Base-by-base conservation (phyloP, 2,329 filamentous ascomycete genomes). In the Didymella segeticola region DNA sequence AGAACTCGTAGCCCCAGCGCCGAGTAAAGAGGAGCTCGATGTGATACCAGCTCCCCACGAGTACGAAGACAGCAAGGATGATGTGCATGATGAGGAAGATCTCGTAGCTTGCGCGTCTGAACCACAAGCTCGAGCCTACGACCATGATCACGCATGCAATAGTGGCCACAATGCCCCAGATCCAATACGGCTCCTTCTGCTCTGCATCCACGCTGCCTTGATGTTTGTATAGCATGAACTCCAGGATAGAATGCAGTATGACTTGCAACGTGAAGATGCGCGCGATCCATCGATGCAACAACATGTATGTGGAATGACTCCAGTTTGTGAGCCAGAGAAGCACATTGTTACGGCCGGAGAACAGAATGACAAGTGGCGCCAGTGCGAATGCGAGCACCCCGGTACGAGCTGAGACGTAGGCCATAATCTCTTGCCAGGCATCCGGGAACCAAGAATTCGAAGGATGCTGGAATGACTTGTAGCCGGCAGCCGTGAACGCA, bases 1-100 rank as follows among this genome's bases (percentile, higher is more conserved):
- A 83, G 8, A 71, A 62, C 54, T 82, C 79, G 46, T 82, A 80
- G 6, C 62, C 61, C 60, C 64, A 63, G 12, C 52, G 36, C 4
- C 43, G 79, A 12, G 23, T 37, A 19, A 61, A 67, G 3, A 26
- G 30, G 2, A 61, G 29, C 17, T 79, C 79, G n/a, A 75, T 55
- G 43, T 77, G 75, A 42, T 74, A 74, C 64, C 66, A 77, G n/a
- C 58, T 73, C 0, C 70, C 73, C 0, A 61, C 64, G 5, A 75
- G 39, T 1, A 66, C 56, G n/a, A 75, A 48, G 8, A 73, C 52
- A 0, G 69, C 64, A 0, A 75, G 29, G 10, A 70, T 26, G 27
- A 75, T 67, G 54, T 76, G 72, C 23, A 51, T 36, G 15, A 71
- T 53, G 15, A 76, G 61, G 57, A 77, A 77, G 7, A 71, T 25